phyloP scores from a whole-genome alignment of 1,284 basidiomycete species.

The Tilletia indica region DNA sequence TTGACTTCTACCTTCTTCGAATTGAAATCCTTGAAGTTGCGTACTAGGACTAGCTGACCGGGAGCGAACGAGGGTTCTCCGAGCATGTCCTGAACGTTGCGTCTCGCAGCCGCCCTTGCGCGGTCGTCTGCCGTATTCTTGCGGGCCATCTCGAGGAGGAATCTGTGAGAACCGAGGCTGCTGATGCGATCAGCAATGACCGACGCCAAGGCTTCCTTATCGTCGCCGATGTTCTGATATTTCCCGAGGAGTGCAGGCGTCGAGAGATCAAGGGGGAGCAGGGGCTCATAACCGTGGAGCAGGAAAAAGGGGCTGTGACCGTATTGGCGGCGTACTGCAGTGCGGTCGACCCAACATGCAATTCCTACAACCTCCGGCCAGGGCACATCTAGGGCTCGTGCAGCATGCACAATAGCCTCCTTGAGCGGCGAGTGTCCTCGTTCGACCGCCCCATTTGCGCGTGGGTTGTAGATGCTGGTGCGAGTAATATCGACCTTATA shows the following conservation, averaged over 20 bases:
- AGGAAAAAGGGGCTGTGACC: no score
- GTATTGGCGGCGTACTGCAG: no score
- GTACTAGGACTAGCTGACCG: not conserved
- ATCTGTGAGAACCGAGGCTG: not conserved
- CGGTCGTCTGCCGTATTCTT: not conserved
- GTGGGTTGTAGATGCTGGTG: no score
- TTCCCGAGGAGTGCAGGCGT: not conserved
- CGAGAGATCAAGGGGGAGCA: no score
- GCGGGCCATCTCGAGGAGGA: not conserved
- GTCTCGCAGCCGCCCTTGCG: not conserved
- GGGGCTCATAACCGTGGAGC: no score
- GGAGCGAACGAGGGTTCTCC: not conserved
- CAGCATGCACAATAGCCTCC: no score
- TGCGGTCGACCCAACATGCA: no score
- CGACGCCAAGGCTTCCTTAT: not conserved
- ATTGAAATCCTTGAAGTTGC: not conserved
- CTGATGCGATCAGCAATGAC: not conserved
- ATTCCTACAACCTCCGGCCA: no score
- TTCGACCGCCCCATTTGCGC: no score
- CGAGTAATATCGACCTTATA: no score
- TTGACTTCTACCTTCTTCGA: not conserved
- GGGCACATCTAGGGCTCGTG: no score
- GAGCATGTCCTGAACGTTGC: not conserved
- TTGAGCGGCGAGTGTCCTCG: no score
- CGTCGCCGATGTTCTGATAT: not conserved